phyloP scores from a whole-genome alignment of 2,329 filamentous ascomycete genomes.

The Aspergillus aculeatinus region DNA sequence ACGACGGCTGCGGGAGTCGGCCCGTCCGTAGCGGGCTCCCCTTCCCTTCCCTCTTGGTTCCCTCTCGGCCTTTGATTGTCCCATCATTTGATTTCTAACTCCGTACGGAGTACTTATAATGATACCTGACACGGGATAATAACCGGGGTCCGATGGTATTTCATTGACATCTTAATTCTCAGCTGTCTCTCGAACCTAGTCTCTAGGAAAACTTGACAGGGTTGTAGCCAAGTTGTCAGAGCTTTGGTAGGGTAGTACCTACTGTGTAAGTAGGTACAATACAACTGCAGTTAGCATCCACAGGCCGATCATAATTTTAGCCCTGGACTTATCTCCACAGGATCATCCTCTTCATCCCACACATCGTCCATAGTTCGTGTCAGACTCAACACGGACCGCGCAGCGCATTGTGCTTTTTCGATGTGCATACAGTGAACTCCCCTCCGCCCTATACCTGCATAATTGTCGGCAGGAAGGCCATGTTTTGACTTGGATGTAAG shows the following conservation, averaged over 20 bases:
- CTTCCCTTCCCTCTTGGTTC: not conserved
- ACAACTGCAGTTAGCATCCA: not conserved
- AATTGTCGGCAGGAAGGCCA: slow-evolving; percentile 5
- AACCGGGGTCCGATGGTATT: no score
- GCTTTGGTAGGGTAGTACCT: not conserved
- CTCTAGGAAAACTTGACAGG: not conserved
- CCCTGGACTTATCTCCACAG: not conserved
- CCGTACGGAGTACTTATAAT: no score
- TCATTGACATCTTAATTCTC: not conserved
- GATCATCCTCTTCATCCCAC: not conserved
- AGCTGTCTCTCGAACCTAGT: not conserved
- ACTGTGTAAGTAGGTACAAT: no score
- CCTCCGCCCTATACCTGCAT: slow-evolving; percentile 9
- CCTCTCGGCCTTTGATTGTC: not conserved
- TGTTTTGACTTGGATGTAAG: not conserved
- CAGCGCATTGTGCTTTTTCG: slow-evolving; percentile 17
- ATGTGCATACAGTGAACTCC: slow-evolving; percentile 12
- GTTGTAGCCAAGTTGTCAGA: not conserved
- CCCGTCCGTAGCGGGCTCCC: slow-evolving; percentile 25
- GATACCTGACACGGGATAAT: no score
- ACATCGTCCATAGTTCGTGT: not conserved
- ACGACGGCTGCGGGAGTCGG: slow-evolving; percentile 27
- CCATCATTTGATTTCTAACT: no score
- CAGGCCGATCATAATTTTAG: slow-evolving; percentile 9
- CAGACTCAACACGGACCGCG: slow-evolving; percentile 18